Evolutionary conservation across 1,284 basidiomycete genomes (phyloP).

Genomic region (Apiotrichum sp.): DNA sequence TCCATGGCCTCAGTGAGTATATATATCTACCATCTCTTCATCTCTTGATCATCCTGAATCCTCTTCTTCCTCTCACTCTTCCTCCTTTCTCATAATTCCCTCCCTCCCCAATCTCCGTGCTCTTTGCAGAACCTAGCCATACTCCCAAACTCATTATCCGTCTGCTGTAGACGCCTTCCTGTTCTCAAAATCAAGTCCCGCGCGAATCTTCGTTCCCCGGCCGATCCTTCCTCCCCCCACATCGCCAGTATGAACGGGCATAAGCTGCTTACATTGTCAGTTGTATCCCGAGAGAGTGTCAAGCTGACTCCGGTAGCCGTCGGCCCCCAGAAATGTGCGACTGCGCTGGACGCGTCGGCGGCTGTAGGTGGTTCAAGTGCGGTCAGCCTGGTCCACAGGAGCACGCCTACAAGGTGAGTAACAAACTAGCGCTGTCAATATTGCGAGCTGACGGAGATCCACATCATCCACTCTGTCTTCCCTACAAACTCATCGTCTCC

Average conservation of each 20-base stretch:
- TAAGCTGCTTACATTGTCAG: neutral
- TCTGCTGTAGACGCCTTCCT: neutral
- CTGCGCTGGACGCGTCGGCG: neutral
- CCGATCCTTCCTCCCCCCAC: too few relatives aligned
- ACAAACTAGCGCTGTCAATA: neutral
- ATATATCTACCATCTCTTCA: too few relatives aligned
- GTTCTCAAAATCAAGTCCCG: too few relatives aligned
- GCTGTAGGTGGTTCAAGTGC: constrained; percentile 15
- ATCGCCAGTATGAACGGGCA: neutral
- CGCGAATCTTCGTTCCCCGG: too few relatives aligned
- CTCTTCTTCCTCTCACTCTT: neutral
- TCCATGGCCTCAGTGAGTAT: too few relatives aligned
- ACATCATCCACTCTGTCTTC: neutral
- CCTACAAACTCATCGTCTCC: neutral
- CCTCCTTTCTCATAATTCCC: neutral
- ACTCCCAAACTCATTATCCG: neutral
- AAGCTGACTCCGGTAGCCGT: neutral
- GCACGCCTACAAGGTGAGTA: constrained; percentile 15
- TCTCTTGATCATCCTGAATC: too few relatives aligned
- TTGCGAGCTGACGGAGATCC: neutral
- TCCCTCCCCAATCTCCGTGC: neutral
- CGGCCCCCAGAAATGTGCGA: neutral
- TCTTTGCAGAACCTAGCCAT: too few relatives aligned
- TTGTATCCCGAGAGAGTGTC: neutral
- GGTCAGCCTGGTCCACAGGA: constrained; percentile 16